phyloP scores from a whole-genome alignment of 1,284 basidiomycete species.

The Laetiporus sulphureus region DNA sequence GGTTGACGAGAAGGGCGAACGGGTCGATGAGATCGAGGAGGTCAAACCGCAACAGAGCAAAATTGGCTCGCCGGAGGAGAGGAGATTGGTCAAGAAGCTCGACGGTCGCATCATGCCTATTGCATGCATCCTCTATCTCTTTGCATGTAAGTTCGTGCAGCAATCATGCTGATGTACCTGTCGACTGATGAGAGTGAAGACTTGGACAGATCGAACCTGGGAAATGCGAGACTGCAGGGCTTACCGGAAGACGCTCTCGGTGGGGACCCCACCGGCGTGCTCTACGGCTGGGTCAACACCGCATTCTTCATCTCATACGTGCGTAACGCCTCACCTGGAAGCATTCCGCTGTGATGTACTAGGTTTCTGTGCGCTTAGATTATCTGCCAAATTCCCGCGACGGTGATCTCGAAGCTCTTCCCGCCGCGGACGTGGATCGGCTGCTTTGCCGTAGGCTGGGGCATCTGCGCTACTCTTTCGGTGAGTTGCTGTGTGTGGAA shows the following conservation, averaged over 20 bases:
- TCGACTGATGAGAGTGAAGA: slow-evolving; percentile 31
- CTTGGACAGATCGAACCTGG: slow-evolving; percentile 68
- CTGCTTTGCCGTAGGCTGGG: slow-evolving; percentile 62
- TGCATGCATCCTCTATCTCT: slow-evolving; percentile 65
- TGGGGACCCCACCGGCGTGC: slow-evolving; percentile 58
- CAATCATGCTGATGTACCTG: background rate
- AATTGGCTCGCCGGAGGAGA: slow-evolving; percentile 37
- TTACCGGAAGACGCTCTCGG: slow-evolving; percentile 55
- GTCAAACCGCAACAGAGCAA: background rate
- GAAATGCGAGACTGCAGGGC: slow-evolving; percentile 70
- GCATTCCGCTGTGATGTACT: no score
- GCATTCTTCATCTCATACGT: slow-evolving; percentile 75
- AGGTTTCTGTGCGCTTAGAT: no score
- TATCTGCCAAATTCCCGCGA: slow-evolving; percentile 63
- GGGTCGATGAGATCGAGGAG: slow-evolving; percentile 7
- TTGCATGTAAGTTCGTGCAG: slow-evolving; percentile 49
- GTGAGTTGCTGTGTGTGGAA: slow-evolving; percentile 37
- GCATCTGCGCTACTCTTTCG: slow-evolving; percentile 62
- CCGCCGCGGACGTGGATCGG: slow-evolving; percentile 64
- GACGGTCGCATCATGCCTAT: slow-evolving; percentile 66
- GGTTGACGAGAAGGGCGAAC: slow-evolving; percentile 5
- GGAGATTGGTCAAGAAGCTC: slow-evolving; percentile 54
- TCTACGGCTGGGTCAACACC: slow-evolving; percentile 72
- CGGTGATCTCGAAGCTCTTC: slow-evolving; percentile 58
- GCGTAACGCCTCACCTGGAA: slow-evolving; percentile 16